Evolutionary conservation across 2,329 filamentous ascomycete genomes (phyloP).

Genomic region (Lanzia echinophila): DNA sequence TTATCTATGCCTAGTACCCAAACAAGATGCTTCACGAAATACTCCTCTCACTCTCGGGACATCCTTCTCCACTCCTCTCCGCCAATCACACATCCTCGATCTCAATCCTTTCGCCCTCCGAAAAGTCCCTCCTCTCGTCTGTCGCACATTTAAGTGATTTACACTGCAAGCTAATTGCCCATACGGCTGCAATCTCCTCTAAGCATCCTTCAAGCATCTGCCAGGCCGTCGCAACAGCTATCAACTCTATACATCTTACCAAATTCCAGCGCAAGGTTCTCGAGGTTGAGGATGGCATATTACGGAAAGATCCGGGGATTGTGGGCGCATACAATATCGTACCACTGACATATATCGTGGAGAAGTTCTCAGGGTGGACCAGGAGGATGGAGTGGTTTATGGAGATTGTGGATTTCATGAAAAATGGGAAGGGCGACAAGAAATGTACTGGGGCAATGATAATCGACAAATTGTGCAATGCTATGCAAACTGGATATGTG

Average conservation of each 20-base stretch:
- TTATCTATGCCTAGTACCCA: conserved; percentile 2
- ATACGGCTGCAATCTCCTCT: conserved; percentile 60
- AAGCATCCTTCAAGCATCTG: conserved; percentile 76
- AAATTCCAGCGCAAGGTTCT: conserved; percentile 79
- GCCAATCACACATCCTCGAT: conserved; percentile 40
- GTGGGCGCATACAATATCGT: conserved; percentile 94
- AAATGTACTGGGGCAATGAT: conserved; percentile 62
- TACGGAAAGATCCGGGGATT: conserved; percentile 67
- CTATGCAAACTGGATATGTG: conserved; percentile 79
- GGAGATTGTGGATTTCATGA: conserved; percentile 64
- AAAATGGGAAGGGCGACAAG: conserved; percentile 31
- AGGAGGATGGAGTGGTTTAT: conserved; percentile 81
- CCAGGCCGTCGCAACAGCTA: conserved; percentile 75
- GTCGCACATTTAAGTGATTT: conserved; percentile 72
- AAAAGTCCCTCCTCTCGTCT: conserved; percentile 72
- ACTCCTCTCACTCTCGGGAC: conserved; percentile 89
- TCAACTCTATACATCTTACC: conserved; percentile 67
- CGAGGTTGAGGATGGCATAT: conserved; percentile 72
- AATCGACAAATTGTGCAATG: conserved; percentile 68
- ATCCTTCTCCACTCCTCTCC: conserved; percentile 81
- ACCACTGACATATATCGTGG: conserved; percentile 76
- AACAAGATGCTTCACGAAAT: conserved; percentile 90
- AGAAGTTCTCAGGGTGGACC: conserved; percentile 82
- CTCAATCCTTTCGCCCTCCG: conserved; percentile 63
- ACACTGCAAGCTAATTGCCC: conserved; percentile 64